Conservation (phyloP, 139 green algal genomes). For the Microglena sp. region DNA sequence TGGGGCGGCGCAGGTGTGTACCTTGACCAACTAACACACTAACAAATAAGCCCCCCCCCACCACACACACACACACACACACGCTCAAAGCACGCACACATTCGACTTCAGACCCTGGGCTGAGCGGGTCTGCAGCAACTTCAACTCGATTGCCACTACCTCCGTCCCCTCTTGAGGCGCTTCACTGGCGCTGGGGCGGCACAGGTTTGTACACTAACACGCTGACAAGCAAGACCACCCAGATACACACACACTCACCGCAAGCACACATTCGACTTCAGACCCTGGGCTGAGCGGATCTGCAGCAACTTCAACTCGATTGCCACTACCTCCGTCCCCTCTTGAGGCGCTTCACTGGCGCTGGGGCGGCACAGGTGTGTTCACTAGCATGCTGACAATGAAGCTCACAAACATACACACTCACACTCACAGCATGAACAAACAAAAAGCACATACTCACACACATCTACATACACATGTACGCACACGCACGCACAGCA, state of each 20-base stretch:
- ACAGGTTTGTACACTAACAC: background rate
- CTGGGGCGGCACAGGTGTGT: conserved; percentile 7
- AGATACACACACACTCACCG: background rate
- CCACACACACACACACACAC: background rate
- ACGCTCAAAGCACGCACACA: background rate
- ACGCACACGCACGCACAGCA: too few relatives aligned
- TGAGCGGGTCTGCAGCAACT: conserved; percentile 68
- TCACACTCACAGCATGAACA: too few relatives aligned
- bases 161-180: conserved; percentile 29
- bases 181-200: background rate
- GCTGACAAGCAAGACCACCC: background rate
- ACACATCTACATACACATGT: too few relatives aligned
- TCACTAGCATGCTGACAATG: background rate
- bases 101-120: conserved; percentile 28
- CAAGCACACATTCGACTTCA: conserved; percentile 15
- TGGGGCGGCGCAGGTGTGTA: conserved; percentile 2
- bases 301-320: conserved; percentile 83
- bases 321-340: conserved; percentile 53
- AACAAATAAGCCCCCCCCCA: too few relatives aligned
- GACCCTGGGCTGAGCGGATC: conserved; percentile 37
- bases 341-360: conserved; percentile 35
- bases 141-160: conserved; percentile 70
- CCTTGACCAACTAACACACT: too few relatives aligned
- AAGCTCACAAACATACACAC: too few relatives aligned
- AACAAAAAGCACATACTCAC: too few relatives aligned